A percentile compares a stretch with the other conserved stretches of the same genome.
These are phyloP conservation scores for Neurospora hispaniola DNA, from an alignment of 495 filamentous ascomycete species.

Conservation along the genomic window DNA sequence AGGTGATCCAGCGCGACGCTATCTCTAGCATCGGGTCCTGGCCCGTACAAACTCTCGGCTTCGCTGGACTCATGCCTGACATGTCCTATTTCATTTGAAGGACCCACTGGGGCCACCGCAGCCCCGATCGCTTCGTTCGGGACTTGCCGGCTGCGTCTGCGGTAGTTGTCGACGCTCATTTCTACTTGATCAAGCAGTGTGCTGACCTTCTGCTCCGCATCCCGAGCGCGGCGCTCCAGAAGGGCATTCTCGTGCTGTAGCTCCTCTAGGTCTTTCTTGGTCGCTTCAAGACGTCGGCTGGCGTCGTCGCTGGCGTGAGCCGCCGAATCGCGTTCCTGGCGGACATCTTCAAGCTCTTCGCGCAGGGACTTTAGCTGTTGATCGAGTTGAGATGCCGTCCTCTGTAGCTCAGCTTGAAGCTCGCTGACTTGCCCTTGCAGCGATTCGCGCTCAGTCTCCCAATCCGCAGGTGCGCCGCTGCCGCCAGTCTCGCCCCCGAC, in stretches of 20 bases:
- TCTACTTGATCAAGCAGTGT: constrained; percentile 91
- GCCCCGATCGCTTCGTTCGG: constrained; percentile 17
- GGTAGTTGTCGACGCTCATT: constrained; percentile 85
- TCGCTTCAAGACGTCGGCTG: constrained; percentile 47
- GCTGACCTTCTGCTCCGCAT: constrained; percentile 87
- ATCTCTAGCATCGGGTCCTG: constrained; percentile 46
- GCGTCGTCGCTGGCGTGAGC: constrained; percentile 44
- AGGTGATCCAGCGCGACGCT: constrained; percentile 83
- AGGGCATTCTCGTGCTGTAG: constrained; percentile 70
- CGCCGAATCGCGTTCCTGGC: constrained; percentile 58
- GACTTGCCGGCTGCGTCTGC: constrained; percentile 49
- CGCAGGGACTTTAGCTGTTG: constrained; percentile 56
- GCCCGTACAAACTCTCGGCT: constrained; percentile 34
- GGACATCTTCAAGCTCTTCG: constrained; percentile 50
- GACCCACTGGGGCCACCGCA: neutral
- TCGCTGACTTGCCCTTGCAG: constrained; percentile 63
- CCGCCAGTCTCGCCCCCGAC: constrained; percentile 20
- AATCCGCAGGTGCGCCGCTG: constrained; percentile 42
- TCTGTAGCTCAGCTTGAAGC: constrained; percentile 58
- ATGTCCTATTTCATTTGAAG: constrained; percentile 27
- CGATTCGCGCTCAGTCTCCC: constrained; percentile 66
- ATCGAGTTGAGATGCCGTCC: constrained; percentile 58
- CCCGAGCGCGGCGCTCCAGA: constrained; percentile 70
- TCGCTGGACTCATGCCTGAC: constrained; percentile 52
- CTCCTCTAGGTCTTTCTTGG: constrained; percentile 61